Base-by-base conservation (phyloP, 768 basidiomycete species). In the Roridomyces roridus region DNA sequence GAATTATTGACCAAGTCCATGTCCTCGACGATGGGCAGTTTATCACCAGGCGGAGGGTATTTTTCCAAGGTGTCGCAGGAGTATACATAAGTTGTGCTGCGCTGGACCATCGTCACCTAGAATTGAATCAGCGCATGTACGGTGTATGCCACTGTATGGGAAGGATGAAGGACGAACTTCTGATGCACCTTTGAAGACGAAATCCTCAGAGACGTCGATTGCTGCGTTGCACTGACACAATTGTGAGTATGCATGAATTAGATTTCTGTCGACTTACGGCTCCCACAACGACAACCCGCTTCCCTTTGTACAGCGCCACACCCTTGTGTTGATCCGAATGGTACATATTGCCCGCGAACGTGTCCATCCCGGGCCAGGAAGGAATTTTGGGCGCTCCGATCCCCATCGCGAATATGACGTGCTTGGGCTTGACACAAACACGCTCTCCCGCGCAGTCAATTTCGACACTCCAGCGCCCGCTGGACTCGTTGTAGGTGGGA, bases 41-140 rank as follows among this genome's bases (percentile, higher is more conserved):
- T 23, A 17, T 36, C n/a, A 17, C 17, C 18, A 11, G 36, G 24
- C 39, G 55, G 55, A 7, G 55, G 14, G 1, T 12, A 3, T 6
- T 20, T 31, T 6, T 55, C 43, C 18, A 39, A 43, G 15, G 53
- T 46, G 24, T 17, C 17, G 9, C 29, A n/a, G 0, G 59, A 50
- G 14, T 55, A 31, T 2, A 60, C 59, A 23, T 53, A 60, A 5
- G 59, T 60, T 17, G 59, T 53, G 18, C 59, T 43, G 53, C 59
- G 59, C 20, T 60, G 59, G 12, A 60, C 59, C 59, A 60, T 60
- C 8, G 59, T 60, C 2, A 60, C 54, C 53, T 60, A 18, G 20
- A 39, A 8, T 5, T 6, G 20, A 17, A 48, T 20, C 11, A 9
- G 23, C 8, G 11, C 21, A n/a, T 8, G 17, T 10, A 39, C n/a